Evolutionary conservation across 495 filamentous ascomycete species (phyloP).

Genomic region (Aspergillus funiculosus): DNA sequence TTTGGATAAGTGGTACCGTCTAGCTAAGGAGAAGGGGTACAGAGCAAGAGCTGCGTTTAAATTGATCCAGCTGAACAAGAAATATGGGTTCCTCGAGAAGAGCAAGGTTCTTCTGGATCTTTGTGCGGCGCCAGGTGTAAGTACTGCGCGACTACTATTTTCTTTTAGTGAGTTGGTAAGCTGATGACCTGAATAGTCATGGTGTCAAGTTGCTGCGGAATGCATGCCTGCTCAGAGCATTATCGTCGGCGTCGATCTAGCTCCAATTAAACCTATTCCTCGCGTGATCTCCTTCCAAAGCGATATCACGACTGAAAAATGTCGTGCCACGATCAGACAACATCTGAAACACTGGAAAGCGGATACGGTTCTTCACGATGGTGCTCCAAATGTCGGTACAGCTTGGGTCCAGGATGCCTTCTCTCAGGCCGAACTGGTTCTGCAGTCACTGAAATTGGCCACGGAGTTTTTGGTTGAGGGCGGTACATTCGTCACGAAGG

Average conservation of each 20-base stretch:
- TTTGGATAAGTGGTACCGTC: constrained; percentile 94
- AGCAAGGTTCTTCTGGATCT: constrained; percentile 95
- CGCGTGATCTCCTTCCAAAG: constrained; percentile 91
- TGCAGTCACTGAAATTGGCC: constrained; percentile 87
- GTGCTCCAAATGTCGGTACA: constrained; percentile 94
- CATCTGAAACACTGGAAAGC: constrained; percentile 98
- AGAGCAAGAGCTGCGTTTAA: constrained; percentile 96
- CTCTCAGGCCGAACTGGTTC: constrained; percentile 90
- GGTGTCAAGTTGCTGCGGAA: constrained; percentile 97
- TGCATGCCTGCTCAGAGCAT: constrained; percentile 85
- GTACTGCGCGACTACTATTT: constrained; percentile 29
- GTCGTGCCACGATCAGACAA: constrained; percentile 79
- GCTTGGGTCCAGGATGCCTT: constrained; percentile 99
- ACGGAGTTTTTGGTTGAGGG: constrained; percentile 89
- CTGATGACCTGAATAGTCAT: constrained; percentile 56
- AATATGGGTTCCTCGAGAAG: constrained; percentile 95
- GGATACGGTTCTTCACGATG: constrained; percentile 95
- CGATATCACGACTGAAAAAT: constrained; percentile 98
- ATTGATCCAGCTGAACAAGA: constrained; percentile 96
- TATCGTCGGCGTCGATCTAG: constrained; percentile 90
- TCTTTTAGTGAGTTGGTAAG: background rate
- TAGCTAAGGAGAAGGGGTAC: constrained; percentile 98
- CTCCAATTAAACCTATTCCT: constrained; percentile 93
- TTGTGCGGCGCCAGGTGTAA: constrained; percentile 89
- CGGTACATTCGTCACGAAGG: constrained; percentile 94